phyloP scores from a whole-genome alignment of 495 filamentous ascomycete species.

The Daldinia grandis region DNA sequence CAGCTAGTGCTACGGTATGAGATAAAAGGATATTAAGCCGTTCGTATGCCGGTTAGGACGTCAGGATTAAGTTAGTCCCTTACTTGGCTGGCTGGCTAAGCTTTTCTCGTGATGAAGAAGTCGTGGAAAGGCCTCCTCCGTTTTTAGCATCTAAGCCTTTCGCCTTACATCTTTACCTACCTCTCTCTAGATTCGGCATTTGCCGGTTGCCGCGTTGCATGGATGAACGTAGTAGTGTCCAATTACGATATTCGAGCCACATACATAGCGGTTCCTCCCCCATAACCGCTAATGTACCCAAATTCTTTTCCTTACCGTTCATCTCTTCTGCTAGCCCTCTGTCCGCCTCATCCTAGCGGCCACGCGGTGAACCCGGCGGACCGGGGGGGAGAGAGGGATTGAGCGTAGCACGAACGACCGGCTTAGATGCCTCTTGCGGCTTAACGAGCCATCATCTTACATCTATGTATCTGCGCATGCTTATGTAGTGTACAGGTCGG shows the following conservation, averaged over 20 bases:
- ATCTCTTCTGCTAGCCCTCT: not conserved
- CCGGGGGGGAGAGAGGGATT: no score
- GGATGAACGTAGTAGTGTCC: not conserved
- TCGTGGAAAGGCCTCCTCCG: conserved; percentile 7
- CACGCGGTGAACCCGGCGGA: not conserved
- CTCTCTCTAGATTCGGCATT: conserved; percentile 2
- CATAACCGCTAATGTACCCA: not conserved
- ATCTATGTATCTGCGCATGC: not conserved
- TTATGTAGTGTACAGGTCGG: not conserved
- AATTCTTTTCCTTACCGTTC: not conserved
- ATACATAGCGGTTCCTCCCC: not conserved
- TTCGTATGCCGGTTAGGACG: conserved; percentile 5
- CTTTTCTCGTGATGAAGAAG: conserved; percentile 20
- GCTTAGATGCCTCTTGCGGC: conserved; percentile 5
- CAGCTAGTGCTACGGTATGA: conserved; percentile 10
- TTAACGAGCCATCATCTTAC: no score
- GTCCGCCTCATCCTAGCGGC: conserved; percentile 2
- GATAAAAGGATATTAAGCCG: not conserved
- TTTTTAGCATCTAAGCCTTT: not conserved
- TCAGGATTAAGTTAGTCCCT: conserved; percentile 16
- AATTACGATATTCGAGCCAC: not conserved
- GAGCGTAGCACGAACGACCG: not conserved
- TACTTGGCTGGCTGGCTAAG: conserved; percentile 17
- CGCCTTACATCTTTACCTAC: not conserved
- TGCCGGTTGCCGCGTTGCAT: not conserved